Evolutionary conservation across 163 green algal species (phyloP).

Genomic region (Scenedesmus sp.): DNA sequence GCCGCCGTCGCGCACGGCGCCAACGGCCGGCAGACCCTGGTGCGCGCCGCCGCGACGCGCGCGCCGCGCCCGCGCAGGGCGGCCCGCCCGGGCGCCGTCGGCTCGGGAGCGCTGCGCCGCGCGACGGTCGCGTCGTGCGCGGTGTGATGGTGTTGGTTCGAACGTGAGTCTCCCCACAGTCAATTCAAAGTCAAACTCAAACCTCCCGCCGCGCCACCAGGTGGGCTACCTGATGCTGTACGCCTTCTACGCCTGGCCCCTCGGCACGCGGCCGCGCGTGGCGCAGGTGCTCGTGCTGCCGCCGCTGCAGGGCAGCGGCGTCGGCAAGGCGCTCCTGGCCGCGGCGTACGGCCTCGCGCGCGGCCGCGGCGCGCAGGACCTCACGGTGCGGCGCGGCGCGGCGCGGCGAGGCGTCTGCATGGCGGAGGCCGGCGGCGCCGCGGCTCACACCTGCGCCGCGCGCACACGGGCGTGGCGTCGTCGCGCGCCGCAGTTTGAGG

Average conservation of each 20-base stretch:
- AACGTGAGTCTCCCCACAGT: too few species aligned
- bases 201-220: too few species aligned
- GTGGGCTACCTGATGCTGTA: constrained; percentile 79
- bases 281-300: constrained; percentile 70
- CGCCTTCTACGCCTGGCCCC: constrained; percentile 82
- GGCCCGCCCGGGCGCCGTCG: too few species aligned
- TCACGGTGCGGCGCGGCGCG: constrained; percentile 62
- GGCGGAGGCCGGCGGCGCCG: background rate
- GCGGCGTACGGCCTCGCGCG: constrained; percentile 61
- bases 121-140: too few species aligned
- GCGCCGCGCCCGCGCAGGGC: too few species aligned
- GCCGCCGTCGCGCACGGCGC: constrained; percentile 68
- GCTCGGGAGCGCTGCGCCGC: too few species aligned
- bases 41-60: too few species aligned
- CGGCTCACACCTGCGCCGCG: background rate
- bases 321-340: constrained; percentile 69
- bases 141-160: too few species aligned
- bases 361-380: constrained; percentile 57
- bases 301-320: constrained; percentile 65
- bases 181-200: too few species aligned
- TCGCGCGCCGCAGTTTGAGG: constrained; percentile 77
- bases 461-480: too few species aligned
- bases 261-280: constrained; percentile 68
- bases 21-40: constrained; percentile 40
- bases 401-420: background rate